Conservation (phyloP, 208 protist species). For the Leishmania aethiopica region DNA sequence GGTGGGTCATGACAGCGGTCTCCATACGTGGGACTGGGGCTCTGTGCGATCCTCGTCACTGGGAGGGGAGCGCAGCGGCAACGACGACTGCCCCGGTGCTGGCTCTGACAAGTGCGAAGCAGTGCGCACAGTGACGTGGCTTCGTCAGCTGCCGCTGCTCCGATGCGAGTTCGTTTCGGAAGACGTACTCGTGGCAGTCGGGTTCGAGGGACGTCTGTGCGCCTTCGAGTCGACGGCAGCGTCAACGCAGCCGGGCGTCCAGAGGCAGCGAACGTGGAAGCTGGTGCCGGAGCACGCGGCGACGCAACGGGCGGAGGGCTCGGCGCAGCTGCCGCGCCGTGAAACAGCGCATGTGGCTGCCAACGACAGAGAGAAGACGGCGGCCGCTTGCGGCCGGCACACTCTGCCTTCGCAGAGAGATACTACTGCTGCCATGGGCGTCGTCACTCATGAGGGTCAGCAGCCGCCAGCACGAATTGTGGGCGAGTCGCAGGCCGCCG, state of each 20-base stretch:
- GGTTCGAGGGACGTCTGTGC: slow-evolving; percentile 24
- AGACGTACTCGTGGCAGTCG: slow-evolving; percentile 6
- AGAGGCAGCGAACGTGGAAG: neutral
- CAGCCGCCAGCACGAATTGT: neutral
- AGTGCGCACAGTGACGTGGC: slow-evolving; percentile 1
- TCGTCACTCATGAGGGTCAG: neutral
- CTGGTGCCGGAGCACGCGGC: neutral
- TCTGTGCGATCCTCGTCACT: neutral
- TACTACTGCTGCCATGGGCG: neutral
- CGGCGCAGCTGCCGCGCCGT: neutral
- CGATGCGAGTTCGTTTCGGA: slow-evolving; percentile 21
- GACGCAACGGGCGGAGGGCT: neutral
- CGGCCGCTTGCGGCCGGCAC: neutral
- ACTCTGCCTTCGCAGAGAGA: neutral
- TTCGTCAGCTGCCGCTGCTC: slow-evolving; percentile 20
- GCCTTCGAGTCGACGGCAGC: slow-evolving; percentile 10
- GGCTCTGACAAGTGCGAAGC: neutral
- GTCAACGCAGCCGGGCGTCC: neutral
- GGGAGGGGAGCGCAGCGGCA: neutral
- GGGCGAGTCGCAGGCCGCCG: neutral
- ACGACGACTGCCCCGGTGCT: neutral
- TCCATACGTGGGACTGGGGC: slow-evolving; percentile 18
- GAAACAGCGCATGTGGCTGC: neutral
- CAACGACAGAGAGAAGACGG: neutral
- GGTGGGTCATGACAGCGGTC: slow-evolving; percentile 25